A percentile compares a stretch with the other conserved stretches of the same genome.
Evolutionary conservation across 805 yeast species (phyloP).

Genomic region (Maudiozyma saulgeensis): DNA sequence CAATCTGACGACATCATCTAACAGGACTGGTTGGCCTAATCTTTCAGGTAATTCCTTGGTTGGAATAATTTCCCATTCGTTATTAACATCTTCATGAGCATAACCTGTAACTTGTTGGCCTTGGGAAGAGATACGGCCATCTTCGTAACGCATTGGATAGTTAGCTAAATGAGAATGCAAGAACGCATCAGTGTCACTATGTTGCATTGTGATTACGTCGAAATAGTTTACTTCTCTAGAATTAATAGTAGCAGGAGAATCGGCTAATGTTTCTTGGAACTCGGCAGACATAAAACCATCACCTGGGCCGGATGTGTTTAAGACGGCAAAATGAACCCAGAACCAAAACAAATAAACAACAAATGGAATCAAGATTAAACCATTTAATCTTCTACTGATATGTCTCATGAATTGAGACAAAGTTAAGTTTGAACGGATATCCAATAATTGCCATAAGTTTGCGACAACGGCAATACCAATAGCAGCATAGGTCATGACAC

Average conservation of each 20-base stretch:
- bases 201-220: conserved; percentile 69
- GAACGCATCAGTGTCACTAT: conserved; percentile 67
- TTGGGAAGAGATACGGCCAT: conserved; percentile 88
- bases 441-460: conserved; percentile 85
- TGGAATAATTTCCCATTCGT: conserved; percentile 83
- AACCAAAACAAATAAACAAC: conserved; percentile 81
- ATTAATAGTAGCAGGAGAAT: conserved; percentile 63
- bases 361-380: conserved; percentile 73
- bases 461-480: conserved; percentile 78
- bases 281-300: conserved; percentile 90
- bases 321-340: conserved; percentile 76
- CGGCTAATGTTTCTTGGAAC: conserved; percentile 86
- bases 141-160: conserved; percentile 90
- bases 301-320: conserved; percentile 88
- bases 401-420: conserved; percentile 53
- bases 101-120: conserved; percentile 89
- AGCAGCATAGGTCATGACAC: conserved; percentile 81
- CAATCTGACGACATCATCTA: conserved; percentile 70
- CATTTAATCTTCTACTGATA: conserved; percentile 60
- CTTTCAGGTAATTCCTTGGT: conserved; percentile 35
- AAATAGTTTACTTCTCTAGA: conserved; percentile 65
- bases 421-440: conserved; percentile 56
- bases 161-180: conserved; percentile 71
- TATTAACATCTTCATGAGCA: conserved; percentile 47
- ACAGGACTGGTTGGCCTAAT: conserved; percentile 42